Evolutionary conservation across 371 early-diverging fungal genomes (phyloP).

Genomic region (Mortierella sp.): DNA sequence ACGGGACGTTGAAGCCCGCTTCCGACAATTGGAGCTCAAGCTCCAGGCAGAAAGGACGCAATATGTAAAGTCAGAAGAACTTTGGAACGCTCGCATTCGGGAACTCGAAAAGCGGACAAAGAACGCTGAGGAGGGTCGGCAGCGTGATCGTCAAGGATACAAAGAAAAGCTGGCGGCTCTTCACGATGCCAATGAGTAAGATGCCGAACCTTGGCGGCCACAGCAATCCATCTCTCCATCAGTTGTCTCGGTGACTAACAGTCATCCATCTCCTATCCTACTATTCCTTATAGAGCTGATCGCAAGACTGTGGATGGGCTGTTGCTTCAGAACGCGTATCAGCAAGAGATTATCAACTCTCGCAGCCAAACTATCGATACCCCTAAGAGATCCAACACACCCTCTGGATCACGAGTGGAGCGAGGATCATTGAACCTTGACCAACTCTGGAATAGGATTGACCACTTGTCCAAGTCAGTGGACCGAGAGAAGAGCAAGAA

Average conservation of each 20-base stretch:
- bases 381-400: conserved; percentile 3
- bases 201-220: too few relatives aligned
- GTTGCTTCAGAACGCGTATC: conserved; percentile 21
- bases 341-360: conserved; percentile 30
- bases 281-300: conserved; percentile 9
- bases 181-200: conserved; percentile 36
- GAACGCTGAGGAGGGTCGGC: conserved; percentile 40
- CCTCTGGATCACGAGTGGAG: conserved; percentile 2
- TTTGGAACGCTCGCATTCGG: conserved; percentile 48
- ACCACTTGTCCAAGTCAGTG: conserved; percentile 18
- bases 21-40: conserved; percentile 35
- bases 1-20: conserved; percentile 33
- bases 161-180: conserved; percentile 42
- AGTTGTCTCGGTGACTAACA: background rate
- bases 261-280: background rate
- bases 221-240: too few relatives aligned
- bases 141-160: conserved; percentile 44
- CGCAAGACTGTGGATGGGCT: conserved; percentile 37
- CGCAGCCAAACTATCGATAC: background rate
- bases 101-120: conserved; percentile 49
- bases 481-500: conserved; percentile 39
- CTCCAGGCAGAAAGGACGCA: conserved; percentile 34
- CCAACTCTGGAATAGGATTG: conserved; percentile 31
- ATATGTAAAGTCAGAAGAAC: conserved; percentile 28
- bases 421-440: conserved; percentile 1